These are phyloP conservation scores for Leptomonas seymouri DNA, from an alignment of 208 protist species.

Conservation along the genomic window DNA sequence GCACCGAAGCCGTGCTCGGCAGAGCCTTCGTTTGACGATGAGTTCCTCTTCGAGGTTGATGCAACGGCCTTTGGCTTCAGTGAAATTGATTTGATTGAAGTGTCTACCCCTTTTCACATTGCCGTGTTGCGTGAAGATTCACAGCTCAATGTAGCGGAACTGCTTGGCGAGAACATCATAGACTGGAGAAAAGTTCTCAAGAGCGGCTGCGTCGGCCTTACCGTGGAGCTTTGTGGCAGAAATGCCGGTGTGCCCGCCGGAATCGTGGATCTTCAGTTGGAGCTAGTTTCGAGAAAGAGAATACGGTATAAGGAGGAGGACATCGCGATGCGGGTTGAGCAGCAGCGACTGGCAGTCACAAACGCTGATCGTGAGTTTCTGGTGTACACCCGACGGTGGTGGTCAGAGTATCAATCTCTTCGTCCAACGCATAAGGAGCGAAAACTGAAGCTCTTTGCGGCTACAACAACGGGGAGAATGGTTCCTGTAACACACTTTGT, in stretches of 20 bases:
- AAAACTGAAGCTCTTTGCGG: constrained; percentile 90
- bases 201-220: constrained; percentile 84
- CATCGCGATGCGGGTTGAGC: constrained; percentile 69
- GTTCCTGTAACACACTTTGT: constrained; percentile 90
- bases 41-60: constrained; percentile 92
- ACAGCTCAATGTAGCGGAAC: constrained; percentile 49
- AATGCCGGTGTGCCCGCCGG: constrained; percentile 89
- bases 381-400: constrained; percentile 92
- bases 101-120: constrained; percentile 87
- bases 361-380: constrained; percentile 94
- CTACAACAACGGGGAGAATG: constrained; percentile 76
- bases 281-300: constrained; percentile 70
- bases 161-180: constrained; percentile 89
- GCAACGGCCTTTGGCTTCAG: constrained; percentile 65
- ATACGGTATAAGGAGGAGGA: constrained; percentile 79
- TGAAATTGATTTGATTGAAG: constrained; percentile 67
- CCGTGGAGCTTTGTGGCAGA: constrained; percentile 89
- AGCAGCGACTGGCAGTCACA: constrained; percentile 80
- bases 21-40: constrained; percentile 85
- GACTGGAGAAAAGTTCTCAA: constrained; percentile 93
- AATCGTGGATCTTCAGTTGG: constrained; percentile 91
- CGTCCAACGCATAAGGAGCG: constrained; percentile 69
- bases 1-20: constrained; percentile 36
- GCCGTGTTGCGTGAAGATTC: constrained; percentile 76
- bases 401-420: constrained; percentile 80